Evolutionary conservation across 192 early-diverging fungal species (phyloP).

Genomic region (Phlyctochytrium arcticum): DNA sequence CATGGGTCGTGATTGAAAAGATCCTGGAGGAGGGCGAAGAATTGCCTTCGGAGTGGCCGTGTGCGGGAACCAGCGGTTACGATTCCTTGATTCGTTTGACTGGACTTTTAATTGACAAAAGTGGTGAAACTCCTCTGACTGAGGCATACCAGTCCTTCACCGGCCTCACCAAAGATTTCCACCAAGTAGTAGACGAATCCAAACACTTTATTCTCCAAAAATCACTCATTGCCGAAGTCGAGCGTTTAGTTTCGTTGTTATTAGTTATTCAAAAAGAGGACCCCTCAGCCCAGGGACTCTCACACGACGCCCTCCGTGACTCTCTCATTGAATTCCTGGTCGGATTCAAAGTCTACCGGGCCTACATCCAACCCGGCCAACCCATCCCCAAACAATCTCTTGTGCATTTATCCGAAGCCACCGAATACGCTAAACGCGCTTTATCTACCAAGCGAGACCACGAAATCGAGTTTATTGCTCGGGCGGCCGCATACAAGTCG

Average conservation of each 20-base stretch:
- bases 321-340: constrained; percentile 14
- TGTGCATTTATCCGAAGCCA: constrained; percentile 8
- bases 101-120: constrained; percentile 15
- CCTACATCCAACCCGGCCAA: constrained; percentile 26
- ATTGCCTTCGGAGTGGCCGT: constrained; percentile 9
- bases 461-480: constrained; percentile 17
- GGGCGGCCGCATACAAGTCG: neutral
- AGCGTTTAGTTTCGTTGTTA: constrained; percentile 18
- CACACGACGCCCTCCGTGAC: constrained; percentile 6
- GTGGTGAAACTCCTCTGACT: constrained; percentile 4
- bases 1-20: constrained; percentile 32
- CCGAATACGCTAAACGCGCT: neutral
- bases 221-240: constrained; percentile 21
- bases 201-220: constrained; percentile 19
- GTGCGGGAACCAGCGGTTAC: constrained; percentile 26
- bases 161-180: constrained; percentile 3
- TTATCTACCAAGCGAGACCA: neutral
- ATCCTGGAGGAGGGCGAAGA: constrained; percentile 29
- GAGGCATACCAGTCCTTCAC: constrained; percentile 15
- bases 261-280: constrained; percentile 15
- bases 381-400: constrained; percentile 1
- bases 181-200: constrained; percentile 1
- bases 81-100: constrained; percentile 19
- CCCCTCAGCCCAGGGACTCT: neutral
- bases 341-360: constrained; percentile 23